These are phyloP conservation scores for Psilocybe subaeruginosa DNA, from an alignment of 768 basidiomycete genomes.

Conservation along the genomic window DNA sequence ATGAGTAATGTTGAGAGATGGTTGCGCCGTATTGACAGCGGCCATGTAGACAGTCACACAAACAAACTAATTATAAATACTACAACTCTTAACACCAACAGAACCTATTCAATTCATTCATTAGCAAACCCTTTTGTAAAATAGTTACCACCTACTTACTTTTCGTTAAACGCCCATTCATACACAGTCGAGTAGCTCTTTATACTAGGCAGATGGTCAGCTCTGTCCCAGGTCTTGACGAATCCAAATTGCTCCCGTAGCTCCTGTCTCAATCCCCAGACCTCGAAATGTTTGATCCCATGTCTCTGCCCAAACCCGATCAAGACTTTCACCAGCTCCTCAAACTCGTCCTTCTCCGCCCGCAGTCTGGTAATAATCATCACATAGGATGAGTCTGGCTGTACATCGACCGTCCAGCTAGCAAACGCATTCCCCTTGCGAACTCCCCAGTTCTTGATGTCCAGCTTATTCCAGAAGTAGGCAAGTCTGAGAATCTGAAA, in stretches of 20 bases:
- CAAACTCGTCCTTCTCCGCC: conserved; percentile 28
- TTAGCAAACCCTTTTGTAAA: not conserved
- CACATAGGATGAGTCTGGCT: conserved; percentile 12
- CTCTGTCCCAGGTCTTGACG: conserved; percentile 31
- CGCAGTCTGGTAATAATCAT: conserved; percentile 32
- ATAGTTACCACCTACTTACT: conserved; percentile 14
- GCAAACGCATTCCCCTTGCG: conserved; percentile 19
- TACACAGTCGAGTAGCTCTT: conserved; percentile 44
- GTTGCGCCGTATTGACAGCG: not conserved
- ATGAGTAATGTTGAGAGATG: not conserved
- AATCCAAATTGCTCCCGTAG: conserved; percentile 15
- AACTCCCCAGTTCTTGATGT: conserved; percentile 17
- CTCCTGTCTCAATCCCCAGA: conserved; percentile 44
- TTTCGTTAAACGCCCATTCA: conserved; percentile 29
- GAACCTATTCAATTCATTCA: conserved; percentile 15
- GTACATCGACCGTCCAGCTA: conserved; percentile 29
- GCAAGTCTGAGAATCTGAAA: conserved; percentile 28
- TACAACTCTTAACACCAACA: conserved; percentile 24
- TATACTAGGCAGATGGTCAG: conserved; percentile 40
- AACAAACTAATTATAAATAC: not conserved
- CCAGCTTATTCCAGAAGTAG: conserved; percentile 20
- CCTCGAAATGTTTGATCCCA: conserved; percentile 40
- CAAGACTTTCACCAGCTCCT: conserved; percentile 33
- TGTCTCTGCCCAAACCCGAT: conserved; percentile 24
- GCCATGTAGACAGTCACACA: not conserved